Percentiles rank a stretch among this genome's conserved stretches.
Conservation (phyloP, 345 rosid genomes). For the Arabis hirsuta region DNA sequence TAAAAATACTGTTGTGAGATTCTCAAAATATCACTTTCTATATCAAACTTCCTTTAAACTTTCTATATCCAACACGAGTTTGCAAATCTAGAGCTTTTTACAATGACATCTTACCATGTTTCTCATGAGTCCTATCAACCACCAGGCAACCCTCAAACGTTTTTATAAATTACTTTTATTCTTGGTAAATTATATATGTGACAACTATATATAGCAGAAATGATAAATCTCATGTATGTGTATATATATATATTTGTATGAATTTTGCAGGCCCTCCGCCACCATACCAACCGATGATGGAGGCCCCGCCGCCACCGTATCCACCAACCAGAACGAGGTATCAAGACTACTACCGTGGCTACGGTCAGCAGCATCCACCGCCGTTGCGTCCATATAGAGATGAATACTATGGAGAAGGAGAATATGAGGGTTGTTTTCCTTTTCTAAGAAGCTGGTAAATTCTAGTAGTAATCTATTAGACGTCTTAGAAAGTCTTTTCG, state of each 20-base stretch:
- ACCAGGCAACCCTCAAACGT: slow-evolving; percentile 21
- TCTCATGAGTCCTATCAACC: slow-evolving; percentile 37
- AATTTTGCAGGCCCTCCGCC: slow-evolving; percentile 29
- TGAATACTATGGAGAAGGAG: slow-evolving; percentile 39
- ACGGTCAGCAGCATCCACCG: slow-evolving; percentile 35
- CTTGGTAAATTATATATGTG: background rate
- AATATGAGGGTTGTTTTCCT: slow-evolving; percentile 37
- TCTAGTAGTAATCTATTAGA: background rate
- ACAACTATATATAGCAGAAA: background rate
- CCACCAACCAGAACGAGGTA: slow-evolving; percentile 34
- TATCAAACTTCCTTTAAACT: background rate
- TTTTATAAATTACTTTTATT: background rate
- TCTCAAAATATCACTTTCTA: background rate
- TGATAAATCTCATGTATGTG: background rate
- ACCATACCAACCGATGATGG: slow-evolving; percentile 18
- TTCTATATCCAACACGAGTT: background rate
- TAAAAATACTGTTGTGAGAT: background rate
- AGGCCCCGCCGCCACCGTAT: slow-evolving; percentile 41
- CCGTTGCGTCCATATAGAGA: slow-evolving; percentile 37
- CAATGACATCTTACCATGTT: slow-evolving; percentile 43
- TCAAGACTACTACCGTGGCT: slow-evolving; percentile 30
- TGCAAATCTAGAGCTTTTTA: slow-evolving; percentile 20
- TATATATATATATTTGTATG: background rate
- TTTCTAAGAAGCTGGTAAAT: slow-evolving; percentile 41
- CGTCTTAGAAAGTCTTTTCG: too few species aligned